Evolutionary conservation across 495 filamentous ascomycete species (phyloP).

Genomic region (Hyaloscypha variabilis): DNA sequence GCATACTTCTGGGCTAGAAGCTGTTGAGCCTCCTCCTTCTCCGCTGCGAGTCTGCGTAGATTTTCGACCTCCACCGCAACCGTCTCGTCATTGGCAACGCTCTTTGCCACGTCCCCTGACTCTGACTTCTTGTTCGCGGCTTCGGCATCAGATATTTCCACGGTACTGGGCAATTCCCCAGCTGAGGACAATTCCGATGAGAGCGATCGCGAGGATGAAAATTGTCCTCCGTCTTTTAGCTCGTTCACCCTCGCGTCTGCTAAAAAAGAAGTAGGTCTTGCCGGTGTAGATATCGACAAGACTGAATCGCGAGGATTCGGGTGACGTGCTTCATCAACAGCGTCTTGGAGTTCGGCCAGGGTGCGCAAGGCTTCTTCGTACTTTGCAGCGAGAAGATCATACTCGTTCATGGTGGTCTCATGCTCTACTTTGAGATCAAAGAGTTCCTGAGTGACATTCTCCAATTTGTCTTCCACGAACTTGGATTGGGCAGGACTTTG

Average conservation of each 20-base stretch:
- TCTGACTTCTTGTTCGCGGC: slow-evolving; percentile 38
- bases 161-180: slow-evolving; percentile 76
- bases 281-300: slow-evolving; percentile 56
- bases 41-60: slow-evolving; percentile 67
- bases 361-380: slow-evolving; percentile 88
- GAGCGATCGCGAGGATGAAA: slow-evolving; percentile 90
- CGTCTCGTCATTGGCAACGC: slow-evolving; percentile 33
- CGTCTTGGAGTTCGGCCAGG: slow-evolving; percentile 82
- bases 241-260: slow-evolving; percentile 76
- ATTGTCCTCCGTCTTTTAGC: slow-evolving; percentile 74
- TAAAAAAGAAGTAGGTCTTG: slow-evolving; percentile 90
- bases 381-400: slow-evolving; percentile 79
- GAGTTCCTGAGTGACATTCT: slow-evolving; percentile 89
- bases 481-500: slow-evolving; percentile 71
- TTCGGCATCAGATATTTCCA: slow-evolving; percentile 62
- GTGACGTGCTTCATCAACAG: slow-evolving; percentile 80
- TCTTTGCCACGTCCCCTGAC: slow-evolving; percentile 17
- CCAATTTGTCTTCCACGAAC: slow-evolving; percentile 90
- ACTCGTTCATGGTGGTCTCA: slow-evolving; percentile 80
- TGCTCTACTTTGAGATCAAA: slow-evolving; percentile 89
- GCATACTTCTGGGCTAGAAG: slow-evolving; percentile 77
- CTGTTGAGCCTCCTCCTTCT: slow-evolving; percentile 75
- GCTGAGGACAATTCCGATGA: slow-evolving; percentile 91
- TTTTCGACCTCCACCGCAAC: slow-evolving; percentile 67
- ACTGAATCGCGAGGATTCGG: slow-evolving; percentile 54